These are phyloP conservation scores for Pugionium cornutum DNA, from an alignment of 345 rosid species.

Conservation along the genomic window DNA sequence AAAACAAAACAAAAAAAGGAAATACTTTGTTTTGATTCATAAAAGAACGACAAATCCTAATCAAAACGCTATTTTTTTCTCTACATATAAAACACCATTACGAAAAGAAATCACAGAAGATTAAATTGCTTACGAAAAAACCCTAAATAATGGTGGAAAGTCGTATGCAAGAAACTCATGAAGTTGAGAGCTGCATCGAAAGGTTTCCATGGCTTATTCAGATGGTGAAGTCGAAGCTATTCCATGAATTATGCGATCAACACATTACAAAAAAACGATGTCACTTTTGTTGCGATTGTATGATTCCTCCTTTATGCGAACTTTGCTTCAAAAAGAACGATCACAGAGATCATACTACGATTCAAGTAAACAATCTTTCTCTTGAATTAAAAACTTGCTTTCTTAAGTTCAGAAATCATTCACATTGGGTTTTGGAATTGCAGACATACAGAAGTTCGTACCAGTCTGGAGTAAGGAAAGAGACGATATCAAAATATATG, in stretches of 20 bases:
- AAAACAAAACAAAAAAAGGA: too few relatives aligned
- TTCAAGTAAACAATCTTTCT: constrained; percentile 20
- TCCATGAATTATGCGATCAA: constrained; percentile 21
- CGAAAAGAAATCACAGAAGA: not conserved
- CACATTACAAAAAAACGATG: constrained; percentile 4
- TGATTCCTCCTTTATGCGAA: constrained; percentile 27
- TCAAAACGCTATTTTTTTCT: too few relatives aligned
- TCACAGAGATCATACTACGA: constrained; percentile 21
- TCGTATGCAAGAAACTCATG: not conserved
- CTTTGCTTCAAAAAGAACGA: not conserved
- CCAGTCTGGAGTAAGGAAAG: constrained; percentile 3
- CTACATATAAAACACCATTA: too few relatives aligned
- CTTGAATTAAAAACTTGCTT: not conserved
- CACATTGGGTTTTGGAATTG: not conserved
- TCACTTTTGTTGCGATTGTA: constrained; percentile 37
- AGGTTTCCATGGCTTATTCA: constrained; percentile 29
- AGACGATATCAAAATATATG: constrained; percentile 21
- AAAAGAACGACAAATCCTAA: too few relatives aligned
- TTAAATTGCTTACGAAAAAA: not conserved
- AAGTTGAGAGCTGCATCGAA: constrained; percentile 17
- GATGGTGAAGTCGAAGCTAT: constrained; percentile 30
- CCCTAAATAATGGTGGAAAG: constrained; percentile 9
- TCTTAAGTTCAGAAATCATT: too few relatives aligned
- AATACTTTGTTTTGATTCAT: too few relatives aligned
- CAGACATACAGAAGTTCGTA: constrained; percentile 32